Base-by-base conservation (phyloP, 805 yeast genomes). In the Maudiozyma turicensis region DNA sequence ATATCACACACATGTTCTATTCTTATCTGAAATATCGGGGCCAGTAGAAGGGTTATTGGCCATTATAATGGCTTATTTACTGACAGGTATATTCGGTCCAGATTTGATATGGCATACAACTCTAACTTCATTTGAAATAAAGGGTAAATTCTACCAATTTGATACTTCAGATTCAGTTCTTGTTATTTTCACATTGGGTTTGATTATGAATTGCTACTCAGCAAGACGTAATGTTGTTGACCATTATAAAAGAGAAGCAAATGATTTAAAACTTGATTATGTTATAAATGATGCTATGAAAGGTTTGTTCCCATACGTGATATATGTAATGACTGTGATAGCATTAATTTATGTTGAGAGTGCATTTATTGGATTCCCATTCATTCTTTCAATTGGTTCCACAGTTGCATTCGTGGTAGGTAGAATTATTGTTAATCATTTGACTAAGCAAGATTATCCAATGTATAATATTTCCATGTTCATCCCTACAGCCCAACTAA, bases 31-130 rank as follows among this genome's bases (percentile, higher is more conserved):
- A 53, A 81, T 87, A 58, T 84, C 95, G 11, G 98, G 98, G 0
- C 98, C 98, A 0, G 97, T 91, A 3, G 98, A 90, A 67, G 98
- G 98, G 2, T 86, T 90, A 31, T 62, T 88, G 54, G 72, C 83
- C 68, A 71, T 87, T 47, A 66, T 77, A 26, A 64, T 58, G 0
- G 67, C 82, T 14, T 87, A 78, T 59, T 48, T 78, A 4, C 42
- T 76, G 26, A 84, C 95, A 0, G 95, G 87, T 4, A 49, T 79
- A 35, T 65, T 70, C 47, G 97, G 97, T 3, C 82, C 87, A 3
- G 74, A 71, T 1, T 62, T 82, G 39, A 45, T 64, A 28, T 90
- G 95, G 95, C 72, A 73, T 44, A 54, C 62, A 9, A 67, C 69
- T 28, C 56, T 81, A 9, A 60, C 73, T 39, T 49, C 56, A n/a